phyloP scores from a whole-genome alignment of 1,284 basidiomycete species.

The Anthracocystis setariae region DNA sequence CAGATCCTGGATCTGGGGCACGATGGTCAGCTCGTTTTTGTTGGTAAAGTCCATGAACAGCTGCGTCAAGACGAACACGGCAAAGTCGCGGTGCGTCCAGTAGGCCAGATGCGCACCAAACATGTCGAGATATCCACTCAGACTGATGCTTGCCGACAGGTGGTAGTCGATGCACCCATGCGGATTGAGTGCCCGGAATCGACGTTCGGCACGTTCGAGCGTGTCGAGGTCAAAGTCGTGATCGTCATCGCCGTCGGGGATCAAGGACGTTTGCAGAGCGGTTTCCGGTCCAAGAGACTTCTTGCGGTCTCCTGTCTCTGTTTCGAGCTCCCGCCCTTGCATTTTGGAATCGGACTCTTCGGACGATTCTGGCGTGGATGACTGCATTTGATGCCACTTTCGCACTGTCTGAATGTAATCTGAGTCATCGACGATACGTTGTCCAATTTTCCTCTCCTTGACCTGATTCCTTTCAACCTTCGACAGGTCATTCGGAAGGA shows the following conservation, averaged over 20 bases:
- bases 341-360: conserved; percentile 5
- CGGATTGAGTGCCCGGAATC: conserved; percentile 63
- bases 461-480: conserved; percentile 11
- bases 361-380: not conserved
- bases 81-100: conserved; percentile 59
- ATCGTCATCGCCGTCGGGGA: conserved; percentile 13
- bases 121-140: conserved; percentile 58
- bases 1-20: conserved; percentile 27
- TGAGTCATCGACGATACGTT: conserved; percentile 21
- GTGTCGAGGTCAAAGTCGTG: conserved; percentile 27
- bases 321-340: conserved; percentile 8
- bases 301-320: conserved; percentile 8
- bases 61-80: conserved; percentile 60
- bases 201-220: conserved; percentile 40
- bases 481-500: conserved; percentile 17
- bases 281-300: conserved; percentile 27
- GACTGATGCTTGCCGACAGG: conserved; percentile 31
- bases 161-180: conserved; percentile 64
- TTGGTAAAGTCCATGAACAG: conserved; percentile 49
- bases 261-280: conserved; percentile 8
- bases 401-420: conserved; percentile 42
- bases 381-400: conserved; percentile 36
- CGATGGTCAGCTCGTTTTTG: conserved; percentile 27
- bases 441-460: conserved; percentile 11
- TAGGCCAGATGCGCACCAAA: conserved; percentile 59